These are phyloP conservation scores for Carpinus viminea DNA, from an alignment of 306 rosid genomes.

Conservation along the genomic window DNA sequence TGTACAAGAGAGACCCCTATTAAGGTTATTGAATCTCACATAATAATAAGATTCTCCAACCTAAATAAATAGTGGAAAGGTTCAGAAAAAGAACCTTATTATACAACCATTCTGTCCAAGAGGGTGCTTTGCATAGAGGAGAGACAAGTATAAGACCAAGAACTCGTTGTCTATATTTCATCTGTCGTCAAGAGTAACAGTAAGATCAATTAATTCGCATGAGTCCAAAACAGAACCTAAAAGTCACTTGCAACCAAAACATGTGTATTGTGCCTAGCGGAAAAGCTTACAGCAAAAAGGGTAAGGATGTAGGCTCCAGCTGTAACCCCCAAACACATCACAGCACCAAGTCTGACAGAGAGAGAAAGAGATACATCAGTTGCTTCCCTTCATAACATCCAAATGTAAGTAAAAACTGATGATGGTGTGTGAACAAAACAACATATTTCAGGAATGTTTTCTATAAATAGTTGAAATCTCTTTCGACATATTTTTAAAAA, in stretches of 20 bases:
- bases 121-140: constrained; percentile 84
- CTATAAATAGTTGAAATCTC: background rate
- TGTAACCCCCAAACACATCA: constrained; percentile 96
- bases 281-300: constrained; percentile 80
- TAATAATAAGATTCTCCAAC: constrained; percentile 13
- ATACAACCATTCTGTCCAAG: constrained; percentile 95
- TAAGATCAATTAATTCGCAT: constrained; percentile 16
- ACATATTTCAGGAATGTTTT: background rate
- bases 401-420: constrained; percentile 3
- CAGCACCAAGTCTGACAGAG: constrained; percentile 68
- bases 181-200: constrained; percentile 53
- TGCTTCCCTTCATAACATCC: constrained; percentile 10
- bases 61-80: constrained; percentile 18
- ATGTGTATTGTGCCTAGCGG: constrained; percentile 6
- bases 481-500: background rate
- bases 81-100: constrained; percentile 67
- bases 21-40: constrained; percentile 8
- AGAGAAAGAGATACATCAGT: constrained; percentile 30
- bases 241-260: constrained; percentile 6
- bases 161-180: constrained; percentile 79
- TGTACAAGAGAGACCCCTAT: no score
- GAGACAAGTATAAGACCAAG: constrained; percentile 93
- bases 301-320: constrained; percentile 96
- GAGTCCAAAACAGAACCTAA: background rate
- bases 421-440: constrained; percentile 2